These are phyloP conservation scores for Wallacemonas sp. DNA, from an alignment of 208 protist species.

Conservation along the genomic window DNA sequence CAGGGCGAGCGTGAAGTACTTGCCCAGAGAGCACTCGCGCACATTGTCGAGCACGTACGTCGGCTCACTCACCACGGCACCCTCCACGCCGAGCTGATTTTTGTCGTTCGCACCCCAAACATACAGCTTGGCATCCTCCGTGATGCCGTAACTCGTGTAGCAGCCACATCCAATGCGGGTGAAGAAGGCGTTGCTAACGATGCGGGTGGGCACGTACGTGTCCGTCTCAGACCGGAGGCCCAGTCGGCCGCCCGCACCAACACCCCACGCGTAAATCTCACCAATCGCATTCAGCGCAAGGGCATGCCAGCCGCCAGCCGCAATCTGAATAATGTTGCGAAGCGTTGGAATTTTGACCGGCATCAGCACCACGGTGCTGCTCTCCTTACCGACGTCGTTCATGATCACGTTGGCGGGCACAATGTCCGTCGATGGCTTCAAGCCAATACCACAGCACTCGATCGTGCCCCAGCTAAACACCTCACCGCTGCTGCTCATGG, in stretches of 20 bases:
- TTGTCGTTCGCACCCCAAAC: constrained; percentile 78
- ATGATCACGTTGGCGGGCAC: constrained; percentile 60
- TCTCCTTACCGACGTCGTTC: constrained; percentile 39
- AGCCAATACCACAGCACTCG: constrained; percentile 81
- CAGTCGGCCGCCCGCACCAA: constrained; percentile 62
- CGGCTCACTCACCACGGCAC: constrained; percentile 26
- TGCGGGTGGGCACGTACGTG: constrained; percentile 41
- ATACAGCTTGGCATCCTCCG: constrained; percentile 61
- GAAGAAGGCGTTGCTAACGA: constrained; percentile 49
- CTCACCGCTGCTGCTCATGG: constrained; percentile 56
- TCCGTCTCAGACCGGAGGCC: constrained; percentile 47
- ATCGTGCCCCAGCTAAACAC: constrained; percentile 84
- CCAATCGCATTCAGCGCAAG: constrained; percentile 75
- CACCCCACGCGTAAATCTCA: constrained; percentile 74
- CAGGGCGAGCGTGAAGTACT: constrained; percentile 62
- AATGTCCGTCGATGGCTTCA: constrained; percentile 39
- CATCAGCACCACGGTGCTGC: constrained; percentile 44
- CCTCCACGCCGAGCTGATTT: constrained; percentile 41
- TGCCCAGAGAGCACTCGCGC: constrained; percentile 63
- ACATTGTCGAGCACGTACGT: constrained; percentile 62
- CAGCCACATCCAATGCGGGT: constrained; percentile 68
- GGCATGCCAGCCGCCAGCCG: constrained; percentile 73
- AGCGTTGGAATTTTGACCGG: constrained; percentile 54
- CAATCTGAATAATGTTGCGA: constrained; percentile 59
- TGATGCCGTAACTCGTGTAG: constrained; percentile 72